Percentiles rank a stretch among this genome's conserved stretches.
phyloP scores from a whole-genome alignment of 495 filamentous ascomycete genomes.

The Pseudoneurospora amorphoporcata region DNA sequence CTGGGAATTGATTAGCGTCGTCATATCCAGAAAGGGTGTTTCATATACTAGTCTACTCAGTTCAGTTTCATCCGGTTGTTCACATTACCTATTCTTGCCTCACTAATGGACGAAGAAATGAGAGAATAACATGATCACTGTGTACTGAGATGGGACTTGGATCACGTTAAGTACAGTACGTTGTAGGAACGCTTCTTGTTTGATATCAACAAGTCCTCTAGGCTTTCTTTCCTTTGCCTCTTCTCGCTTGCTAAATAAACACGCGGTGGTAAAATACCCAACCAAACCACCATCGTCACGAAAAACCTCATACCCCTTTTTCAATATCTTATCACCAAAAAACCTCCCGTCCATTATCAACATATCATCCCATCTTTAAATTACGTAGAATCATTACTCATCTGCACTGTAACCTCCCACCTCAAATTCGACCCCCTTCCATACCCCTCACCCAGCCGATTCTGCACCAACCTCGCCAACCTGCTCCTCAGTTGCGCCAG shows the following conservation, averaged over 20 bases:
- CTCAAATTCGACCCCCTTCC: constrained; percentile 62
- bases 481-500: constrained; percentile 60
- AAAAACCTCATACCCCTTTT: neutral
- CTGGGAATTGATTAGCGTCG: neutral
- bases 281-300: neutral
- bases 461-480: constrained; percentile 68
- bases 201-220: neutral
- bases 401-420: constrained; percentile 72
- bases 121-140: neutral
- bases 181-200: neutral
- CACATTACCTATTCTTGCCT: neutral
- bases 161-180: neutral
- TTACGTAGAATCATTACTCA: constrained; percentile 18
- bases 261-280: neutral
- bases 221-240: neutral
- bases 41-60: neutral
- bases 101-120: neutral
- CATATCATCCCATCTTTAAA: neutral
- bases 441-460: constrained; percentile 78
- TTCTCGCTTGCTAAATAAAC: neutral
- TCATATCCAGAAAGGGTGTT: neutral
- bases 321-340: neutral
- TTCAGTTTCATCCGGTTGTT: neutral
- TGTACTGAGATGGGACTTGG: neutral
- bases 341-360: neutral